Evolutionary conservation across 2,329 filamentous ascomycete species (phyloP), one percentile per base, ranked within the genome.

Genomic region (Scorias spongiosa): DNA sequence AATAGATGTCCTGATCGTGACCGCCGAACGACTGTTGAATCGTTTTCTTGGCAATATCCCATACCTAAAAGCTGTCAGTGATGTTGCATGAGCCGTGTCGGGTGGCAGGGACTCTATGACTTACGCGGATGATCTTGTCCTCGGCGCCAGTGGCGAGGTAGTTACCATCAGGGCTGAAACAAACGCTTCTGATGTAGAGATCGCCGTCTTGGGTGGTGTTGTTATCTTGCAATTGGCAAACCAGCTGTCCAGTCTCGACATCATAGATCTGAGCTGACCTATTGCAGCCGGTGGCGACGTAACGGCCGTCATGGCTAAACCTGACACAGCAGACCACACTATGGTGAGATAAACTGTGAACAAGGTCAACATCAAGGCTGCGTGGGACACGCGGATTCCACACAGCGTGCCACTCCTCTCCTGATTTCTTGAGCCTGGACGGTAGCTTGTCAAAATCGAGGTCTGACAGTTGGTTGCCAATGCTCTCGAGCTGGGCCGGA

Each of bases 231-330:
- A 96, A 71, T 46, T 91, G 81, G 52, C 85, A 91, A 43, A 96
- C 79, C 62, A 89, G 91, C 54, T 85, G 78, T 44, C 91, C 91
- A 12, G 78, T 83, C 55, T 78, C 74, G 37, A 96, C 89, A 52
- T 98, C 91, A 63, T 91, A 98, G 56, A 98, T 98, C 65, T 96
- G 89, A n/a, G 91, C 91, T n/a, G 87, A 94, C 50, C 88, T 75
- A 65, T 98, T 98, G 72, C 91, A 96, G 38, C 91, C 91, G 5
- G 91, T 98, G 7, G 91, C 91, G 44, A 98, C 84, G 54, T 85
- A 95, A 59, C 93, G 88, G 53, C 91, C 91, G 58, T 98, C 91
- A 44, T 84, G 78, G 61, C 89, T 96, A 71, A 98, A 98, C 46
- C 91, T 78, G 30, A 98, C 91, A 62, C 91, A 98, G 73, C 91